phyloP scores from a whole-genome alignment of 768 basidiomycete species.

The Leccinum pellstonianum region DNA sequence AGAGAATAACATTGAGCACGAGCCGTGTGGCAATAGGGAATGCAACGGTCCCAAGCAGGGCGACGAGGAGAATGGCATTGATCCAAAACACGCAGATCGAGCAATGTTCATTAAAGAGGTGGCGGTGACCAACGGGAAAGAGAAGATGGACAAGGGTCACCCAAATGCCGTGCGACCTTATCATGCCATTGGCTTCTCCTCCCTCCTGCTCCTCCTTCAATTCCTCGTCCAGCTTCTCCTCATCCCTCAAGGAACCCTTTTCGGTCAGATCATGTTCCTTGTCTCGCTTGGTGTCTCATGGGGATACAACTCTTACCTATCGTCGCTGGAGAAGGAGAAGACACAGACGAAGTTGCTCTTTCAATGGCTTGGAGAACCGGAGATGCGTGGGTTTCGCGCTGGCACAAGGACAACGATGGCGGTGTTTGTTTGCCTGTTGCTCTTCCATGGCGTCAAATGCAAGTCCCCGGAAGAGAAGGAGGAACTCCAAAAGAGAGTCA shows the following conservation, averaged over 20 bases:
- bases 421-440: constrained; percentile 24
- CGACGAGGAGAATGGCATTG: neutral
- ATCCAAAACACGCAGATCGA: neutral
- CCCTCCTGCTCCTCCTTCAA: constrained; percentile 30
- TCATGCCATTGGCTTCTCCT: constrained; percentile 25
- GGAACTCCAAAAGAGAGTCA: constrained; percentile 6
- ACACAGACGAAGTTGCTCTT: constrained; percentile 21
- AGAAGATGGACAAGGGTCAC: neutral
- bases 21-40: neutral
- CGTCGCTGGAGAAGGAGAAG: constrained; percentile 36
- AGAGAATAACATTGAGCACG: neutral
- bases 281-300: constrained; percentile 33
- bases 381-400: constrained; percentile 14
- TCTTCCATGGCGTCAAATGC: constrained; percentile 17
- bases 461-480: neutral
- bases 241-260: constrained; percentile 33
- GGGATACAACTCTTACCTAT: constrained; percentile 34
- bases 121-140: neutral
- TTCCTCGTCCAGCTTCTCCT: constrained; percentile 36
- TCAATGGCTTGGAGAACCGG: constrained; percentile 6
- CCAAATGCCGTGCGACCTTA: neutral
- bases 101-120: neutral
- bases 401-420: constrained; percentile 23
- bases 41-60: neutral
- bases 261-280: constrained; percentile 37